Percentiles rank a stretch among this genome's conserved stretches.
Evolutionary conservation across 2,329 filamentous ascomycete species (phyloP).

Genomic region (Penicillium sp.): DNA sequence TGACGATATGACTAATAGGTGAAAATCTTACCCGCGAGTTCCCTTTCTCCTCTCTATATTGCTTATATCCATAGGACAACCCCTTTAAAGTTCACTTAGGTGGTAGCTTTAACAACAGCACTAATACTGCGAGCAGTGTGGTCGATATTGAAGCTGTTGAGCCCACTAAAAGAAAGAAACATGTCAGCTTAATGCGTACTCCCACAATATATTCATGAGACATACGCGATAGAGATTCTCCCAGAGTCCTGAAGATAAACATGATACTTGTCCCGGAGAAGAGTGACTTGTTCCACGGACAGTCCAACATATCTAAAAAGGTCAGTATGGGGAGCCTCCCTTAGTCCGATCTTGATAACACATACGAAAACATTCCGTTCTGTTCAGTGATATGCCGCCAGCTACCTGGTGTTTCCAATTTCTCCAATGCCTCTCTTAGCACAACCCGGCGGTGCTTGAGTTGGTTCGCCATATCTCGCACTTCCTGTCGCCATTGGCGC

Average conservation of each 20-base stretch:
- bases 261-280: slow-evolving; percentile 12
- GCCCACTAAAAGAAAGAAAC: slow-evolving; percentile 6
- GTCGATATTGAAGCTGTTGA: slow-evolving; percentile 15
- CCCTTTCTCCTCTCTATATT: no score
- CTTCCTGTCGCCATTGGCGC: slow-evolving; percentile 14
- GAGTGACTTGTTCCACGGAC: slow-evolving; percentile 12
- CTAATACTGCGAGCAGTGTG: slow-evolving; percentile 16
- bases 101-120: slow-evolving; percentile 14
- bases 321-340: background rate
- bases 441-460: slow-evolving; percentile 7
- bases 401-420: slow-evolving; percentile 15
- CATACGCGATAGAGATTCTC: slow-evolving; percentile 20
- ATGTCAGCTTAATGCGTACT: background rate
- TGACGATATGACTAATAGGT: background rate
- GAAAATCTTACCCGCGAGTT: background rate
- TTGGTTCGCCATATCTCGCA: slow-evolving; percentile 12
- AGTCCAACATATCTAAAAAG: slow-evolving; percentile 16
- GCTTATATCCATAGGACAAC: no score
- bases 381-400: slow-evolving; percentile 18
- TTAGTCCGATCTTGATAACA: background rate
- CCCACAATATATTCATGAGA: background rate
- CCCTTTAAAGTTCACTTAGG: background rate
- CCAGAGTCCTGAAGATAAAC: slow-evolving; percentile 18
- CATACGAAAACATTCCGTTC: slow-evolving; percentile 21
- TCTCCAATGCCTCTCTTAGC: slow-evolving; percentile 8